Base-by-base conservation (phyloP, 129 eudicot genomes). In the Chrysanthemum makinoi region DNA sequence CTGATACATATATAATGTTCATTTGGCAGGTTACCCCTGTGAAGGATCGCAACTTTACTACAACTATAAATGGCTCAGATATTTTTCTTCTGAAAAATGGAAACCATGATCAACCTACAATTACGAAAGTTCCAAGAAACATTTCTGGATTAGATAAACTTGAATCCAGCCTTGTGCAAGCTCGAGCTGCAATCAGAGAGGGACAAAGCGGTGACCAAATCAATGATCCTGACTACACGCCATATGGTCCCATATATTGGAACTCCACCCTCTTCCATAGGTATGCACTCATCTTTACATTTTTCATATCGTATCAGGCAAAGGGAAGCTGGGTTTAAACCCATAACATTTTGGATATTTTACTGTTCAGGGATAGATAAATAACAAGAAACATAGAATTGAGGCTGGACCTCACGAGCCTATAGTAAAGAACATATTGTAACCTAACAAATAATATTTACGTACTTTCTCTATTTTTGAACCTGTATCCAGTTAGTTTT, bases 221-320 rank as follows among this genome's bases (percentile, higher is more conserved):
- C 20, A 20, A 62, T 6, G 89, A 85, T 79, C 82, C 80, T 1
- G 89, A 85, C 56, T 85, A 82, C 19, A 16, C 53, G 6, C 86
- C 89, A 16, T 59, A 22, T 7, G 86, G 89, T 69, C 89, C 86
- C 22, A 76, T 85, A 35, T 85, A 85, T 57, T 60, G 84, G 80
- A 82, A 85, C 46, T 62, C 86, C 53, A 67, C 77, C 57, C 66
- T 69, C 70, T 82, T 85, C 67, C 89, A 85, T 52, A 76, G 86
- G 89, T 85, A 46, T 6, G 16, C 5, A 54, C 49, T 43, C 43
- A n/a, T 6, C 17, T 22, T 30, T 49, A 8, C 10, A 33, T 19
- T 14, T 10, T 60, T 64, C 60, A 0, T 10, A 19, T 59, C 20
- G 5, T 51, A 51, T 51, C 56, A 51, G 50, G 44, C 56, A 35